phyloP scores from a whole-genome alignment of 208 protist species.

The Tritrichomonas musculus region DNA sequence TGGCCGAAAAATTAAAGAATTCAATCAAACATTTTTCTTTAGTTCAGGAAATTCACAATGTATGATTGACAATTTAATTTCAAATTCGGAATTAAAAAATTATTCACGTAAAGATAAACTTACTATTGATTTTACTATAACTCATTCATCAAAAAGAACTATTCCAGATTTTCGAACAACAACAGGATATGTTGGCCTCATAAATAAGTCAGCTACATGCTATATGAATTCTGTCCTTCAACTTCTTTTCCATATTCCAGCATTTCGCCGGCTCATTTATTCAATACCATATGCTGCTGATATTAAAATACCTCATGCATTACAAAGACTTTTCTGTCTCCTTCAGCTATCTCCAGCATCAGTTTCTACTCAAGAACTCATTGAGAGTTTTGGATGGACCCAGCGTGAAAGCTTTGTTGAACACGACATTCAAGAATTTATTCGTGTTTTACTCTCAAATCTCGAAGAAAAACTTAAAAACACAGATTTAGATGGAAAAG shows the following conservation, averaged over 20 bases:
- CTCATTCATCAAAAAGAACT: not conserved
- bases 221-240: conserved; percentile 28
- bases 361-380: not conserved
- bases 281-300: not conserved
- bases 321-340: not conserved
- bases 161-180: not conserved
- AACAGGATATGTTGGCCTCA: not conserved
- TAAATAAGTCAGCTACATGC: not conserved
- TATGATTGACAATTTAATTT: no score
- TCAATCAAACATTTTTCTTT: no score
- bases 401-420: not conserved
- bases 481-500: conserved; percentile 33
- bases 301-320: not conserved
- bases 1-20: no score
- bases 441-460: conserved; percentile 70
- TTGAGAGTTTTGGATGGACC: not conserved
- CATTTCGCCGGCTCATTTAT: not conserved
- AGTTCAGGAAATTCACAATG: no score
- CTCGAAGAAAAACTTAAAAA: conserved; percentile 74
- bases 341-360: not conserved
- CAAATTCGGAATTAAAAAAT: no score
- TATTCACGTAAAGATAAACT: no score
- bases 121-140: no score
- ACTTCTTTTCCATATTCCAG: not conserved
- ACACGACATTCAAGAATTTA: conserved; percentile 62